Evolutionary conservation across 129 eudicot genomes (phyloP).

Genomic region (Artemisia annua): DNA sequence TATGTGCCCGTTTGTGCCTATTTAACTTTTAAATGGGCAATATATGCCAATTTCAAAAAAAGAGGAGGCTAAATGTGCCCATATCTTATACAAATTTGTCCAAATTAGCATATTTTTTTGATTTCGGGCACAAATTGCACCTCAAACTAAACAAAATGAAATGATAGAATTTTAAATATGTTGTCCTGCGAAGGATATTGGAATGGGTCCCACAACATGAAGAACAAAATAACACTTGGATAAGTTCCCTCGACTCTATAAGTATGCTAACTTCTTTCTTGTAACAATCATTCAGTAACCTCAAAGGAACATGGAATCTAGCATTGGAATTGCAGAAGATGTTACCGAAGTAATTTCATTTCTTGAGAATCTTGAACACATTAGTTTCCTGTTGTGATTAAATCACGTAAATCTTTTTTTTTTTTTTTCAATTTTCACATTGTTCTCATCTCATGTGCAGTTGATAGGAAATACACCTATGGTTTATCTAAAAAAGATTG

Average conservation of each 20-base stretch:
- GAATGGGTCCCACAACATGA: not conserved
- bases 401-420: too few relatives aligned
- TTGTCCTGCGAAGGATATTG: not conserved
- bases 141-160: not conserved
- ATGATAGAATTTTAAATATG: not conserved
- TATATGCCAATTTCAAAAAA: too few relatives aligned
- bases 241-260: too few relatives aligned
- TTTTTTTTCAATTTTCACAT: not conserved
- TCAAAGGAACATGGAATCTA: constrained; percentile 47
- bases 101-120: too few relatives aligned
- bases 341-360: constrained; percentile 54
- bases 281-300: constrained; percentile 36
- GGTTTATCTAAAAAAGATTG: constrained; percentile 66
- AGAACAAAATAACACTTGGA: too few relatives aligned
- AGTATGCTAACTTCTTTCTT: constrained; percentile 18
- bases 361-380: constrained; percentile 8
- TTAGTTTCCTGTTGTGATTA: not conserved
- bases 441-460: constrained; percentile 35
- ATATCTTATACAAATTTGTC: too few relatives aligned
- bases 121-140: too few relatives aligned
- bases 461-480: constrained; percentile 70
- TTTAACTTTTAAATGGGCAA: too few relatives aligned
- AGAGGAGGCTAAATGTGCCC: too few relatives aligned
- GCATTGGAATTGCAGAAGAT: constrained; percentile 54
- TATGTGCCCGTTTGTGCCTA: too few relatives aligned